These are phyloP conservation scores for Didymosphaeria variabile DNA, from an alignment of 2,329 filamentous ascomycete genomes.

Conservation along the genomic window DNA sequence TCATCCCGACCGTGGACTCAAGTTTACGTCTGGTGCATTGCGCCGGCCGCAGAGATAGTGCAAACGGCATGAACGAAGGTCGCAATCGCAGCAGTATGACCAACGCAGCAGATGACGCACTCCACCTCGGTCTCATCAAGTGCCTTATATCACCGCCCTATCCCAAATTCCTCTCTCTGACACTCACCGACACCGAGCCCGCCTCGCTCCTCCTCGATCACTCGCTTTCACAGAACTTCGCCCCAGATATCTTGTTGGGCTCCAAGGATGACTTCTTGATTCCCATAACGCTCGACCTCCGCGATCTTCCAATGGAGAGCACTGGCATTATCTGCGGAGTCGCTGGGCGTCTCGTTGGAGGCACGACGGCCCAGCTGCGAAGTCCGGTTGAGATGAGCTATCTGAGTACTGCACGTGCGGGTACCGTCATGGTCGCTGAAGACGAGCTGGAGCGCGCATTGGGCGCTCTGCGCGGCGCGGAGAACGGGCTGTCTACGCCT, in stretches of 20 bases:
- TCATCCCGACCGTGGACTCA: slow-evolving; percentile 75
- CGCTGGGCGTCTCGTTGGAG: slow-evolving; percentile 80
- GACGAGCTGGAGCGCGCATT: slow-evolving; percentile 79
- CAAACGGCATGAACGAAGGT: slow-evolving; percentile 35
- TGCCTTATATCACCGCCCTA: slow-evolving; percentile 58
- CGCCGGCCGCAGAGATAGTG: slow-evolving; percentile 67
- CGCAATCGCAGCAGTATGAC: slow-evolving; percentile 40
- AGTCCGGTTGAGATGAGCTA: slow-evolving; percentile 81
- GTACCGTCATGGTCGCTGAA: slow-evolving; percentile 84
- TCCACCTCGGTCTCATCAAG: slow-evolving; percentile 59
- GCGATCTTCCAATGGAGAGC: slow-evolving; percentile 81
- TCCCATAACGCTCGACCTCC: slow-evolving; percentile 88
- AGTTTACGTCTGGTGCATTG: slow-evolving; percentile 81
- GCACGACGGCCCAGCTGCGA: slow-evolving; percentile 59
- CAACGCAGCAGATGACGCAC: slow-evolving; percentile 52
- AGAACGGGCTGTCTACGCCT: slow-evolving; percentile 37
- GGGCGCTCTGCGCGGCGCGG: slow-evolving; percentile 66
- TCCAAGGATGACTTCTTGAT: slow-evolving; percentile 76
- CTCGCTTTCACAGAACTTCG: slow-evolving; percentile 66
- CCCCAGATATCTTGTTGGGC: slow-evolving; percentile 74
- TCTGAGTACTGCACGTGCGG: slow-evolving; percentile 85
- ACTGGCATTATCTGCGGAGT: slow-evolving; percentile 96
- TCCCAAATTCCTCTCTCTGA: slow-evolving; percentile 78
- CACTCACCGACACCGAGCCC: slow-evolving; percentile 75
- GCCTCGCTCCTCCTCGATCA: slow-evolving; percentile 78